Conservation (phyloP, 306 rosid genomes). For the Alnus rubra region DNA sequence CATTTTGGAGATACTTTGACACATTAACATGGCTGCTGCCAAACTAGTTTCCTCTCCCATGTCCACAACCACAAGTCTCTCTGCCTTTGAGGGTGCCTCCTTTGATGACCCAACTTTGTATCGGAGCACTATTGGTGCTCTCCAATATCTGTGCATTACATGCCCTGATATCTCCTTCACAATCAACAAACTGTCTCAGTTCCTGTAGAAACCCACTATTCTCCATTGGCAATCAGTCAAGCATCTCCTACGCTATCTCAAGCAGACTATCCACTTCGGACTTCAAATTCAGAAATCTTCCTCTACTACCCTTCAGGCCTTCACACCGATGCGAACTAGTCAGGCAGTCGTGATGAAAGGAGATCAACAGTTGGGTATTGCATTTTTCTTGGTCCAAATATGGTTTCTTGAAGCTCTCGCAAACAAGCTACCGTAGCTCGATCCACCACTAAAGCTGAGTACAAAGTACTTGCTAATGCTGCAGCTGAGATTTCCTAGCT, state of each 20-base stretch:
- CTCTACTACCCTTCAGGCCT: no score
- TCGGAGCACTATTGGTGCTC: neutral
- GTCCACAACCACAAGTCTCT: neutral
- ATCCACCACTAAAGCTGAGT: neutral
- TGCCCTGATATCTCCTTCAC: no score
- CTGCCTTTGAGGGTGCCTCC: neutral
- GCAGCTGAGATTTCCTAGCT: neutral
- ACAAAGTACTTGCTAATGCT: neutral
- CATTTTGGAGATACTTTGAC: neutral
- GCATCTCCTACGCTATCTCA: neutral
- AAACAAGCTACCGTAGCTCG: neutral
- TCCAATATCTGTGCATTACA: no score
- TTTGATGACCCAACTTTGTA: neutral
- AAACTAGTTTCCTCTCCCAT: neutral
- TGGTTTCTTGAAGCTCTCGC: no score
- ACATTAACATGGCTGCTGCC: neutral
- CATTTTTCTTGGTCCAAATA: no score
- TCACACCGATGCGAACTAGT: neutral
- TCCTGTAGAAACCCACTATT: no score
- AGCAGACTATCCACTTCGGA: neutral
- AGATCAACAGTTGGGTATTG: neutral
- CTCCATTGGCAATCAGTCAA: no score
- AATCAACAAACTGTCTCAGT: no score
- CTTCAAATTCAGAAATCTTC: neutral
- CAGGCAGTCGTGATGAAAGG: neutral